Conservation (phyloP, 257 asterid genomes). For the Solanum gandarillasii region DNA sequence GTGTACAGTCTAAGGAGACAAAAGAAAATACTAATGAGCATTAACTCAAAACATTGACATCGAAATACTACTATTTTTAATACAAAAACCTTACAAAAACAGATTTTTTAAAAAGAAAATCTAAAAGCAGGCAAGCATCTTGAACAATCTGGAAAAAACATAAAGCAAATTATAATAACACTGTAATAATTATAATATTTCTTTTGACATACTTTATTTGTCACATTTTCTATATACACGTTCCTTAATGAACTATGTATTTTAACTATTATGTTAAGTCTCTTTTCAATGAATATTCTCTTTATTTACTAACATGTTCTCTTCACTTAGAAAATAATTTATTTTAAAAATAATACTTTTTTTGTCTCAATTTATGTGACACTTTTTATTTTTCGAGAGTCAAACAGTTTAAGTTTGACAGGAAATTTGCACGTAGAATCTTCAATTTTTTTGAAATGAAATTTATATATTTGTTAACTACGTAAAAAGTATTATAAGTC, state of each 20-base stretch:
- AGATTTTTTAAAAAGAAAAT: neutral
- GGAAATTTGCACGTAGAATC: neutral
- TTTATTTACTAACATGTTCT: too few species aligned
- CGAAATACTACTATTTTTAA: neutral
- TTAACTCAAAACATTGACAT: neutral
- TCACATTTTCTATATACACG: too few species aligned
- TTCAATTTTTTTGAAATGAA: too few species aligned
- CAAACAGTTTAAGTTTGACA: neutral
- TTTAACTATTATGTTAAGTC: too few species aligned
- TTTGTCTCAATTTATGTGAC: fast-evolving
- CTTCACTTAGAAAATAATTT: neutral
- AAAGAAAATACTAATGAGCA: neutral
- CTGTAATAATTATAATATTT: too few species aligned
- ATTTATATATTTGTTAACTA: too few species aligned
- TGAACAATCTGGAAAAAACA: neutral
- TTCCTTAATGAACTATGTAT: neutral
- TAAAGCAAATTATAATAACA: neutral
- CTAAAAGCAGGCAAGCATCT: neutral
- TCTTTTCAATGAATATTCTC: too few species aligned
- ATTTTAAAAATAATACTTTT: too few species aligned
- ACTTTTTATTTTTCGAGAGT: neutral
- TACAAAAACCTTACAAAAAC: neutral
- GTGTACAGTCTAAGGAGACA: neutral
- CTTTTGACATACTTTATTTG: neutral
- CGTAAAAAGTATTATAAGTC: neutral